Evolutionary conservation across 2,329 filamentous ascomycete species (phyloP).

Genomic region (Fusarium aywerte): DNA sequence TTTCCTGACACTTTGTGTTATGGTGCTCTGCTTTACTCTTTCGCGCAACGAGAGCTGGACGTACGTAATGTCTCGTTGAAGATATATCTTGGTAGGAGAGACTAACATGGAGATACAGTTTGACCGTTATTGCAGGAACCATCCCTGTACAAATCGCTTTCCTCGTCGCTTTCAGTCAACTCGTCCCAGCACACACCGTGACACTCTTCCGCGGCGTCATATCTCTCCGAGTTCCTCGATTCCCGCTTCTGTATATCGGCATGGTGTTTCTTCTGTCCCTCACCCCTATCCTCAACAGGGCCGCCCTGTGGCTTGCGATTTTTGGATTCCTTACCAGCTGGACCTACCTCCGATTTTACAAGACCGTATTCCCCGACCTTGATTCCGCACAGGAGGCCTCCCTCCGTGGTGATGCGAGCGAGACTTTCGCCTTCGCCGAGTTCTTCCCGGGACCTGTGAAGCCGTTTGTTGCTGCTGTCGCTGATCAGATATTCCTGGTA

Average conservation of each 20-base stretch:
- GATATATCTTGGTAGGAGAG: background rate
- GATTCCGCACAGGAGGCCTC: constrained; percentile 68
- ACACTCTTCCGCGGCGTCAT: constrained; percentile 89
- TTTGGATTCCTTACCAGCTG: constrained; percentile 89
- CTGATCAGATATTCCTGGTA: constrained; percentile 73
- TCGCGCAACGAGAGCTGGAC: constrained; percentile 74
- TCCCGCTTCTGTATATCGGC: constrained; percentile 79
- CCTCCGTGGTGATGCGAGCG: constrained; percentile 89
- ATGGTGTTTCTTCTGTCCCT: constrained; percentile 72
- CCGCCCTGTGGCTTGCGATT: constrained; percentile 81
- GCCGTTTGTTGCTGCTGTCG: constrained; percentile 77
- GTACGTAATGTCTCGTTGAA: constrained; percentile 60
- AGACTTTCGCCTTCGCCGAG: constrained; percentile 94
- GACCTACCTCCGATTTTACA: constrained; percentile 97
- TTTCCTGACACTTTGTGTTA: constrained; percentile 75
- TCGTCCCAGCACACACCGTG: constrained; percentile 96
- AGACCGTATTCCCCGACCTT: constrained; percentile 76
- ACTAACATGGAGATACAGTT: constrained; percentile 56
- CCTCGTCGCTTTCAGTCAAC: constrained; percentile 96
- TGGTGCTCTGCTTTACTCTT: constrained; percentile 78
- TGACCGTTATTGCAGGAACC: constrained; percentile 87
- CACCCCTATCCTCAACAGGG: constrained; percentile 70
- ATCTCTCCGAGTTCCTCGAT: constrained; percentile 83
- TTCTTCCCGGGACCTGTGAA: constrained; percentile 92
- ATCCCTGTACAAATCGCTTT: constrained; percentile 92